Evolutionary conservation across 1,284 basidiomycete genomes (phyloP).

Genomic region (Puccinia sorghi): DNA sequence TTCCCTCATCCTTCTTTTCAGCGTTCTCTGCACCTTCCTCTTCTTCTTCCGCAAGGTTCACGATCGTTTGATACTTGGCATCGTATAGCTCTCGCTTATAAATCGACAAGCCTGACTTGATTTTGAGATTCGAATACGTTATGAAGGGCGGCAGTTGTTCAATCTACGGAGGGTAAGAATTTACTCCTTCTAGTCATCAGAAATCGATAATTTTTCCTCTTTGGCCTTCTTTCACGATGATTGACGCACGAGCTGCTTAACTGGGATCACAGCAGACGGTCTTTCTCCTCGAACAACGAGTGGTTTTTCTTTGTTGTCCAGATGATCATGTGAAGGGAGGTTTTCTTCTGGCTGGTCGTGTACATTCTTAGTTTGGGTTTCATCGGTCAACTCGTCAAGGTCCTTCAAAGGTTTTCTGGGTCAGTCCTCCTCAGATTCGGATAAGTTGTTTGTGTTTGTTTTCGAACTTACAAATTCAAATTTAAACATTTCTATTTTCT

Average conservation of each 20-base stretch:
- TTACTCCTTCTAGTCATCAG: neutral
- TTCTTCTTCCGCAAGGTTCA: constrained; percentile 59
- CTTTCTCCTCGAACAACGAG: neutral
- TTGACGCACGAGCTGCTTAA: constrained; percentile 3
- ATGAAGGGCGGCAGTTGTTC: constrained; percentile 39
- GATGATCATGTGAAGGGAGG: neutral
- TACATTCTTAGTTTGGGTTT: neutral
- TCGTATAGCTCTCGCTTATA: constrained; percentile 86
- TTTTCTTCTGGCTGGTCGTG: neutral
- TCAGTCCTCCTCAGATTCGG: neutral
- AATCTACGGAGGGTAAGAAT: constrained; percentile 28
- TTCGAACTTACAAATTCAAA: constrained; percentile 42
- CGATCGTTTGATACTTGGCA: constrained; percentile 74
- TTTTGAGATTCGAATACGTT: constrained; percentile 34
- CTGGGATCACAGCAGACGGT: neutral
- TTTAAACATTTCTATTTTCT: constrained; percentile 27
- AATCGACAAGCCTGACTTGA: constrained; percentile 58
- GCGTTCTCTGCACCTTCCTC: constrained; percentile 55
- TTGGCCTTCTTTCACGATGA: neutral
- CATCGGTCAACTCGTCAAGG: constrained; percentile 13
- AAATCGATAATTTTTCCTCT: neutral
- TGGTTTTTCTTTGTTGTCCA: neutral
- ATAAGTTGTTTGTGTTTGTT: neutral
- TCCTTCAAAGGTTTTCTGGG: constrained; percentile 3
- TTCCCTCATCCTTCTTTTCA: constrained; percentile 56